Evolutionary conservation across 2,329 filamentous ascomycete species (phyloP), one percentile per base, ranked within the genome.

Genomic region (Aspergillus neotritici): DNA sequence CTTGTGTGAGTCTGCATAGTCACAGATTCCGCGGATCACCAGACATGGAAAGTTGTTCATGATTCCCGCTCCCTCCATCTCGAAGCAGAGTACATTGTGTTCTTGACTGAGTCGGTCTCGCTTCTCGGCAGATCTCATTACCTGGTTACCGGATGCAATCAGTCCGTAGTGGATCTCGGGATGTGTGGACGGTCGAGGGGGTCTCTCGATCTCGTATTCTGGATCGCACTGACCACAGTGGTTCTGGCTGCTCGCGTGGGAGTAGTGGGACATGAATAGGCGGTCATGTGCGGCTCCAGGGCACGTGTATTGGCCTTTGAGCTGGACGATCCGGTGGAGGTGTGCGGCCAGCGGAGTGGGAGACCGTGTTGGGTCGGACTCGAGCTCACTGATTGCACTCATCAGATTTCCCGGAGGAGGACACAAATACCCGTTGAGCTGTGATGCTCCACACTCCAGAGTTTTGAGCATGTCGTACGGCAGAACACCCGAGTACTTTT

Each of bases 11-110:
- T 37, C 35, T 4, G 35, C 21, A 14, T 37, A 37, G n/a, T 37
- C 17, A 21, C 35, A 37, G 4, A 37, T 29, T 8, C 35, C 35
- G 11, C 35, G 13, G 9, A 37, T 30, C 9, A 67, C 21, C 3
- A 37, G 11, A 9, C 35, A 37, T 5, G 35, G 35, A 9, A 37
- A 37, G n/a, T 44, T 25, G 21, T 25, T 25, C 21, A 25, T 25
- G 21, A 25, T 25, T 3, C 21, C 21, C 7, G 3, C 21, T 25
- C 21, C 21, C 7, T 25, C 21, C 21, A 25, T 25, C 21, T 25
- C 21, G 21, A 25, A 25, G 21, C 21, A 25, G 21, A 25, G 21
- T 9, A 25, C 21, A 8, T 25, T 25, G 21, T 25, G 21, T 25
- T 25, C 21, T 25, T 25, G 7, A 25, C 21, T 25, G 21, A 25